phyloP scores from a whole-genome alignment of 192 early-diverging fungal genomes.

The Coemansia sp. region DNA sequence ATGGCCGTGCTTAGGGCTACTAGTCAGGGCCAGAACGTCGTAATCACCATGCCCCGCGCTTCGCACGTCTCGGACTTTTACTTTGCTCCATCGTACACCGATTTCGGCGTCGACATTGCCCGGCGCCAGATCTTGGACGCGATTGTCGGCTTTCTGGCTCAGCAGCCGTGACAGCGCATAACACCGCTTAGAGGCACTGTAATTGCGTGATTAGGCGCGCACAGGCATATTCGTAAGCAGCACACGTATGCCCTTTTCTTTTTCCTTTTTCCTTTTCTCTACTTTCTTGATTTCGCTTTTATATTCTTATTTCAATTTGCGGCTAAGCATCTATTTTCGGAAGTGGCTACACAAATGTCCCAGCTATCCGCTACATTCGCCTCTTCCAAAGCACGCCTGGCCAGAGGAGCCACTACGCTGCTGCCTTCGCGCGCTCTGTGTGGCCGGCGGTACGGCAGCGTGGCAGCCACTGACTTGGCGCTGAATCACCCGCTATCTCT shows the following conservation, averaged over 20 bases:
- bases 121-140: slow-evolving; percentile 37
- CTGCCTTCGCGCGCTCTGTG: background rate
- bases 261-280: background rate
- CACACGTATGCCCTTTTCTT: background rate
- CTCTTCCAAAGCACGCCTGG: background rate
- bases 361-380: slow-evolving; percentile 3
- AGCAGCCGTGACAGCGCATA: background rate
- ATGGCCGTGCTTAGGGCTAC: slow-evolving; percentile 8
- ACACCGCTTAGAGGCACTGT: background rate
- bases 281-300: background rate
- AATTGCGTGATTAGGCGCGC: background rate
- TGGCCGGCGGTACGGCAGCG: background rate
- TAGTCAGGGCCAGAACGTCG: slow-evolving; percentile 21
- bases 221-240: background rate
- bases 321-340: background rate
- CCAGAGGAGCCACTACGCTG: background rate
- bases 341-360: background rate
- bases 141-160: slow-evolving; percentile 25
- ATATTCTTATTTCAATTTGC: background rate
- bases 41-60: slow-evolving; percentile 49
- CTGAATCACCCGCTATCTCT: background rate
- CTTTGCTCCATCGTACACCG: slow-evolving; percentile 26
- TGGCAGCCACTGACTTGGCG: background rate
- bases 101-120: slow-evolving; percentile 49
- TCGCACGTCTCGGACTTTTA: slow-evolving; percentile 56